Evolutionary conservation across 2,329 filamentous ascomycete species (phyloP), one percentile per base, ranked within the genome.

Genomic region (Fusarium sp.): DNA sequence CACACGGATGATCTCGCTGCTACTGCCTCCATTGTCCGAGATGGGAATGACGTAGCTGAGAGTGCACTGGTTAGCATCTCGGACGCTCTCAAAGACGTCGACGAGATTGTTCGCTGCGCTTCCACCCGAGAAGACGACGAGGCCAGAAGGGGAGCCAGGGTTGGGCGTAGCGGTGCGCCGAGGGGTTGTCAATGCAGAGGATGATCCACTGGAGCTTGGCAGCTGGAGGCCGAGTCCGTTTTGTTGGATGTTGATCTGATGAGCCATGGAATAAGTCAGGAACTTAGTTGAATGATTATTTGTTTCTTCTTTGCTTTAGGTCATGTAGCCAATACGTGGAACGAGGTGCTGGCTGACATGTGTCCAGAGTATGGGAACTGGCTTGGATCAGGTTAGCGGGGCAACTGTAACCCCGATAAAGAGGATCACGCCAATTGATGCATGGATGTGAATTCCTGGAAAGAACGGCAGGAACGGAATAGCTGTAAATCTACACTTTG

Each of bases 21-120:
- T 97, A 77, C 94, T 97, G 42, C 96, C 96, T 58, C 96, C 96
- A 83, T 98, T 98, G 84, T 98, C 96, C 74, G 93, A 96, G 80
- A 98, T 98, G 38, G 96, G 96, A 62, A 98, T 97, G 68, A 98
- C 91, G 82, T 97, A 97, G 83, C 90, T 94, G 47, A 97, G 84
- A 4, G 88, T 85, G 79, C 92, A 93, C 45, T 88, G 84, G 71
- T 93, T 93, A 76, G 88, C 91, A 71, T 91, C 83, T 14, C 89
- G 87, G 37, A 93, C 86, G 20, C 85, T 84, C 76, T 89, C 92
- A 83, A 98, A 98, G 13, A 98, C 93, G 81, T 98, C 96, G 45
- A 98, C 96, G 6, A 98, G 89, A 78, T 89, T 97, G 80, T 98
- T 98, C 7, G 96, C 95, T n/a, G 95, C 96, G 76, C 94, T 98